Base-by-base conservation (phyloP, 2,329 filamentous ascomycete genomes). In the Colletotrichum falcatum region DNA sequence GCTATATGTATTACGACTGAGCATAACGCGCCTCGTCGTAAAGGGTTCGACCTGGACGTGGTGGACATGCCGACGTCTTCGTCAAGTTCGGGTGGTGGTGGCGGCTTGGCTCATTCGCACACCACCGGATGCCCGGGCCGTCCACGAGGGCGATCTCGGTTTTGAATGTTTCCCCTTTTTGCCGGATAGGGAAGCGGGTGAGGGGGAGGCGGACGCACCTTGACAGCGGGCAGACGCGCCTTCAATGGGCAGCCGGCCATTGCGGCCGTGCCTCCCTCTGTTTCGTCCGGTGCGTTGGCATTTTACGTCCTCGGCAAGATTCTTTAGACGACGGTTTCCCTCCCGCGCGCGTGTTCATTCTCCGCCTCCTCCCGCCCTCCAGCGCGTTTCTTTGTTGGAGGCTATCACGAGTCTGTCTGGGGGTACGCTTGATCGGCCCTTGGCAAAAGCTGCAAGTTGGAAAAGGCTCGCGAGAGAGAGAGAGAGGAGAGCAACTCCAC, bases 371-470 rank as follows among this genome's bases (percentile, higher is more conserved):
- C 5, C 28, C 28, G 33, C 26, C 49, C 42, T 11, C 14, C 28
- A 61, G 20, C 9, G 23, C n/a, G 33, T 23, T 35, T 46, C 35
- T 8, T 61, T 60, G 44, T n/a, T 35, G 44, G n/a, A 61, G 28
- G 16, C 28, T 18, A 23, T 60, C 37, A 8, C 44, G 28, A 23
- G 42, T n/a, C 62, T 18, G 55, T n/a, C 16, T n/a, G 6, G 23
- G 33, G 14, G 3, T 18, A 7, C n/a, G 23, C 54, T 44, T 28
- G 5, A 26, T 33, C 18, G 23, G n/a, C 72, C n/a, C n/a, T 75
- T 58, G 71, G 74, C 14, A 53, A 67, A 39, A 28, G 55, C 14
- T 70, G 60, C 6, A 73, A 66, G n/a, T 7, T 72, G 28, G 11
- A 58, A 42, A 11, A 12, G n/a, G 23, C 44, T 14, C 6, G 54